Percentiles rank a stretch among this genome's conserved stretches.
Evolutionary conservation across 495 filamentous ascomycete genomes (phyloP).

Genomic region (Parathielavia hyrcaniae): DNA sequence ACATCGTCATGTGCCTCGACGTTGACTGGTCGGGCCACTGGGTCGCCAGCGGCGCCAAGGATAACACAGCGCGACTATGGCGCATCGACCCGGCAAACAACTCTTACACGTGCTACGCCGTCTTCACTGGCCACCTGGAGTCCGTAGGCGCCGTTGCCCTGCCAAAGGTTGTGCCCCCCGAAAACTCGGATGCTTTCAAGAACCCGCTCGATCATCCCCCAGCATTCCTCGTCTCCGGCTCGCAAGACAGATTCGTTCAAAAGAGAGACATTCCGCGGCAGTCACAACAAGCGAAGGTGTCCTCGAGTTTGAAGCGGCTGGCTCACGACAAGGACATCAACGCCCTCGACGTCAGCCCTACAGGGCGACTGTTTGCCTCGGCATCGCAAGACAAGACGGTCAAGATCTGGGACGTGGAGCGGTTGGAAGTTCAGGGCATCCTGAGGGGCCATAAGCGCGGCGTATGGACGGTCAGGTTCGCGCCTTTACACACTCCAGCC

Average conservation of each 20-base stretch:
- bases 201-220: slow-evolving; percentile 75
- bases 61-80: slow-evolving; percentile 92
- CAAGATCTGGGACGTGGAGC: slow-evolving; percentile 88
- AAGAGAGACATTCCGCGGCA: slow-evolving; percentile 64
- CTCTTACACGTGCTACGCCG: slow-evolving; percentile 70
- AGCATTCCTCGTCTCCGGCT: slow-evolving; percentile 78
- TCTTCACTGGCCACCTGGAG: slow-evolving; percentile 87
- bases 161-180: slow-evolving; percentile 58
- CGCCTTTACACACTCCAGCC: slow-evolving; percentile 65
- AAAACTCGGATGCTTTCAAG: slow-evolving; percentile 54
- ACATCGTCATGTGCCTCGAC: slow-evolving; percentile 92
- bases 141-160: slow-evolving; percentile 89
- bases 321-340: slow-evolving; percentile 99
- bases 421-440: slow-evolving; percentile 81
- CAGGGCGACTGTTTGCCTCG: slow-evolving; percentile 72
- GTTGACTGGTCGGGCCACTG: slow-evolving; percentile 94
- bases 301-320: slow-evolving; percentile 69
- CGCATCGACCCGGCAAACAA: slow-evolving; percentile 68
- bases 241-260: slow-evolving; percentile 91
- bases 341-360: slow-evolving; percentile 71
- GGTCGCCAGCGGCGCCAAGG: slow-evolving; percentile 93
- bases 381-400: slow-evolving; percentile 94
- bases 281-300: slow-evolving; percentile 42
- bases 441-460: slow-evolving; percentile 87
- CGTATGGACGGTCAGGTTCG: slow-evolving; percentile 90